Evolutionary conservation across 2,329 filamentous ascomycete genomes (phyloP).

Genomic region (Stagonosporopsis cucurbitacearum): DNA sequence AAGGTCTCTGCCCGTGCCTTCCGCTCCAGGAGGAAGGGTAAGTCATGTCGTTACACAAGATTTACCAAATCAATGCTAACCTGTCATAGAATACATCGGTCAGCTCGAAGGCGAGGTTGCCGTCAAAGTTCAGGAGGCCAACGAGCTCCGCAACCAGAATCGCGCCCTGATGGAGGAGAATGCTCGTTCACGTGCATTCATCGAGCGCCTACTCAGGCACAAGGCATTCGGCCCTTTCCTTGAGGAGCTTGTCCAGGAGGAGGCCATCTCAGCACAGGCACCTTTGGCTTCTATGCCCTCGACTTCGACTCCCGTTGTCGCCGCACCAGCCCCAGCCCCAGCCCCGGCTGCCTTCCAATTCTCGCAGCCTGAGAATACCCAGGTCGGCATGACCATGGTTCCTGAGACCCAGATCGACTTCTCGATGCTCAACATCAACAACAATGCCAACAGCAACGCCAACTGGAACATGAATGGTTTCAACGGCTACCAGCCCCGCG

Average conservation of each 20-base stretch:
- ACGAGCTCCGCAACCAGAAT: constrained; percentile 81
- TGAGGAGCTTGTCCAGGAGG: constrained; percentile 51
- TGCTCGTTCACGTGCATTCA: constrained; percentile 81
- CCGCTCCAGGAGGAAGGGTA: constrained; percentile 97
- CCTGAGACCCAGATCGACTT: constrained; percentile 81
- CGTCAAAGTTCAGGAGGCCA: constrained; percentile 80
- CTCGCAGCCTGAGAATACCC: constrained; percentile 61
- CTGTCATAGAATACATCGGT: constrained; percentile 82
- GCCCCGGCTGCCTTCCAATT: constrained; percentile 59
- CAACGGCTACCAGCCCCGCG: constrained; percentile 65
- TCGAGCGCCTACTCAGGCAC: constrained; percentile 70
- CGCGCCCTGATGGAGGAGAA: constrained; percentile 84
- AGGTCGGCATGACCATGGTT: constrained; percentile 79
- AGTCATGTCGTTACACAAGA: constrained; percentile 40
- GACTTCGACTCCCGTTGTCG: constrained; percentile 37
- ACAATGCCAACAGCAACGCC: constrained; percentile 51
- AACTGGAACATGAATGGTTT: constrained; percentile 60
- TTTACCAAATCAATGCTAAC: constrained; percentile 56
- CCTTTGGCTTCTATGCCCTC: constrained; percentile 38
- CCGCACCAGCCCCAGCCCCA: constrained; percentile 57
- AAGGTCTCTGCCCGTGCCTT: constrained; percentile 98
- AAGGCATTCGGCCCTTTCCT: constrained; percentile 57
- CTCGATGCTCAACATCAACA: constrained; percentile 68
- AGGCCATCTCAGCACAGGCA: constrained; percentile 42
- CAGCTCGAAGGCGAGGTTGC: constrained; percentile 92